Conservation (phyloP, 2,329 filamentous ascomycete species). For the Aureobasidium sp. region DNA sequence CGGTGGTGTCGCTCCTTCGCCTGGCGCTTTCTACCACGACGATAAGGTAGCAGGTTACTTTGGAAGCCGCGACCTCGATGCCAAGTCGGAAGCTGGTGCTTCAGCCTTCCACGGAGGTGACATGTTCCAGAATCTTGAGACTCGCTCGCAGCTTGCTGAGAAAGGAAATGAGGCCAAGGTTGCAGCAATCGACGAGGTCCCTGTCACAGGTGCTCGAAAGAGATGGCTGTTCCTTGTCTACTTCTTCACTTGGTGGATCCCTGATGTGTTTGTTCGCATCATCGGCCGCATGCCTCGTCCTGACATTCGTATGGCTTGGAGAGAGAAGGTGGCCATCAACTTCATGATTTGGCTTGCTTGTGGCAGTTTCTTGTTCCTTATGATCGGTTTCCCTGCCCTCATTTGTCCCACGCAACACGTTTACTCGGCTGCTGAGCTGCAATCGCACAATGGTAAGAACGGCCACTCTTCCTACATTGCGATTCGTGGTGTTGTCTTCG, state of each 20-base stretch:
- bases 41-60: conserved; percentile 82
- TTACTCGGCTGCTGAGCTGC: conserved; percentile 69
- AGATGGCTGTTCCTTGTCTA: conserved; percentile 85
- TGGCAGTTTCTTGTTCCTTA: conserved; percentile 71
- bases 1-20: conserved; percentile 36
- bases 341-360: conserved; percentile 91
- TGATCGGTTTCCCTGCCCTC: conserved; percentile 65
- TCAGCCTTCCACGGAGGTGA: conserved; percentile 90
- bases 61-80: conserved; percentile 66
- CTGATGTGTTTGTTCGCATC: conserved; percentile 69
- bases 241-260: conserved; percentile 75
- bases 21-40: conserved; percentile 54
- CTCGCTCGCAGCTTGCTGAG: conserved; percentile 87
- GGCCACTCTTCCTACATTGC: conserved; percentile 59
- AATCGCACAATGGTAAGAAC: conserved; percentile 62
- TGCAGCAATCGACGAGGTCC: conserved; percentile 79
- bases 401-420: conserved; percentile 91
- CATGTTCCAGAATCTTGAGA: conserved; percentile 97
- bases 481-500: conserved; percentile 83
- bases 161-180: conserved; percentile 86
- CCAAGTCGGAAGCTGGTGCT: conserved; percentile 80
- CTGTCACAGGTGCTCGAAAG: conserved; percentile 70
- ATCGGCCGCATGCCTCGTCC: conserved; percentile 83
- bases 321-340: conserved; percentile 97
- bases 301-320: conserved; percentile 86